A percentile compares a stretch with the other conserved stretches of the same genome.
Evolutionary conservation across 192 early-diverging fungal genomes (phyloP).

Genomic region (Jimgerdemannia flammicorona): DNA sequence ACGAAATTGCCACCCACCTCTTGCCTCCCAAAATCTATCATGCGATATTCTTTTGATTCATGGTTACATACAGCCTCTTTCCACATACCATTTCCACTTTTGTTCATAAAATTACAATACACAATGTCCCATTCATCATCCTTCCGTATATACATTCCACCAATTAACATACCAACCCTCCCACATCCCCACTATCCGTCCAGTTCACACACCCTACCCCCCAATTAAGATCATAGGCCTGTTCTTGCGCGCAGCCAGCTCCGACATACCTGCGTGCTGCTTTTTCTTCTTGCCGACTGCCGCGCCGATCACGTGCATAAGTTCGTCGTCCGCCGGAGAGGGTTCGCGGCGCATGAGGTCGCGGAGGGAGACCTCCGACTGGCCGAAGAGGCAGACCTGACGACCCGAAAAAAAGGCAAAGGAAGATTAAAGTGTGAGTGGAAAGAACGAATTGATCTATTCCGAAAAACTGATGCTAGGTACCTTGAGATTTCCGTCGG

Average conservation of each 20-base stretch:
- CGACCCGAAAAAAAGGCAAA: too few species aligned
- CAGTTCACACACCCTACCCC: constrained; percentile 29
- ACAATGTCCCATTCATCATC: too few species aligned
- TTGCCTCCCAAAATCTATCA: neutral
- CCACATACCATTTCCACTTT: too few species aligned
- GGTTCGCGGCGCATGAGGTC: constrained; percentile 69
- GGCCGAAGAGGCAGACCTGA: constrained; percentile 81
- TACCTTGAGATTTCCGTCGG: constrained; percentile 92
- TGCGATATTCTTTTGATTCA: neutral
- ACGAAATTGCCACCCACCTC: neutral
- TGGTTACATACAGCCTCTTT: neutral
- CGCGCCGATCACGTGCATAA: constrained; percentile 66
- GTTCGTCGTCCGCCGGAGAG: constrained; percentile 50
- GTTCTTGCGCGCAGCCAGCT: constrained; percentile 79
- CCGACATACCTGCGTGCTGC: constrained; percentile 92
- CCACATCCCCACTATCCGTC: neutral
- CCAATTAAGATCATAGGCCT: constrained; percentile 96
- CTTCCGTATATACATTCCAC: too few species aligned
- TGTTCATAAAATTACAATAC: too few species aligned
- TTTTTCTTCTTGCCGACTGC: constrained; percentile 89
- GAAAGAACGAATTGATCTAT: too few species aligned
- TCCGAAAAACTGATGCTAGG: neutral
- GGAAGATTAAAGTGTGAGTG: too few species aligned
- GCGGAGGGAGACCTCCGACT: constrained; percentile 80
- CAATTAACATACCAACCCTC: neutral